Base-by-base conservation (phyloP, 495 filamentous ascomycete species). In the Schizothecium vesticola region DNA sequence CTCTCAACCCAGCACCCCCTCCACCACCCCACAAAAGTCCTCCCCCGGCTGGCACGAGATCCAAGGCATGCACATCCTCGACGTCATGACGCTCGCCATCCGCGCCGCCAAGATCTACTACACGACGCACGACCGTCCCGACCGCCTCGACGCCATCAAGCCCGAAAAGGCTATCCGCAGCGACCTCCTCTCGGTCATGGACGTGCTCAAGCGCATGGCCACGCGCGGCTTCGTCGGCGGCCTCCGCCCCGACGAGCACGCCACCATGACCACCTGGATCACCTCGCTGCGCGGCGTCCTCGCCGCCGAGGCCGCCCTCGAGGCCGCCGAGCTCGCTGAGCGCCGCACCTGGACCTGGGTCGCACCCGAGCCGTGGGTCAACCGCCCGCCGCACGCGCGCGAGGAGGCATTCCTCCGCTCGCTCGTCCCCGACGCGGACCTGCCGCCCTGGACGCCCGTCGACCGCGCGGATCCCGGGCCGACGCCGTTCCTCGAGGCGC, bases 31-130 rank as follows among this genome's bases (percentile, higher is more conserved):
- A 2, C 28, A 61, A 29, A 66, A 66, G 11, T n/a, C 22, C 16
- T 61, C 86, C 28, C 76, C 82, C 28, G 90, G 89, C 8, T 95
- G 90, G 85, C 86, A 91, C 74, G 92, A 97, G 74, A 84, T 97
- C 7, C 91, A 97, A 76, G 95, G 95, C 9, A 86, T 97, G 80
- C 91, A 96, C 67, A 86, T 99, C 55, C 82, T 97, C 43, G 95
- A 98, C 73, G 87, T 97, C 59, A 89, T 94, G 78, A 99, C 95
- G 3, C 83, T 97, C 58, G 94, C 94, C 16, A 97, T 99, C 67
- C 89, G 92, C 36, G 94, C 96, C 8, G 95, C 95, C 36, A 97
- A 93, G 75, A 89, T 93, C 58, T 99, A 97, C 80, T 98, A 97
- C 79, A 96, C 93, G 7, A 80, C 90, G 1, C 93, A 97, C 74